Percentiles rank a stretch among this genome's conserved stretches.
Evolutionary conservation across 2,329 filamentous ascomycete species (phyloP).

Genomic region (Penicillium frequentans): DNA sequence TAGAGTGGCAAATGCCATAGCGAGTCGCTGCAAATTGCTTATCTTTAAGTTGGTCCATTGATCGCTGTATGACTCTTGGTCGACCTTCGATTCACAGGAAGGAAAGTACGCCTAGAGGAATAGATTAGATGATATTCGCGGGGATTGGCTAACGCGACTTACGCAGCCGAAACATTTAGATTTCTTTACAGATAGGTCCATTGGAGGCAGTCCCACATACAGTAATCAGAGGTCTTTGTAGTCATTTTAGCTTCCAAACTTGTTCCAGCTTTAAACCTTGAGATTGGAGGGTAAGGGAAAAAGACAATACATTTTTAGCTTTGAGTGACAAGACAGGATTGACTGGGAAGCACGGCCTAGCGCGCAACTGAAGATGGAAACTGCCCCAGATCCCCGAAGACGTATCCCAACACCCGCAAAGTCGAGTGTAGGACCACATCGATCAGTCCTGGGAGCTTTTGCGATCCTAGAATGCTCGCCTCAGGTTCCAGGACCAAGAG

Average conservation of each 20-base stretch:
- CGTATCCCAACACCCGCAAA: background rate
- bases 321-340: background rate
- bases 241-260: background rate
- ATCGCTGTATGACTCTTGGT: background rate
- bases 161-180: background rate
- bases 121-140: background rate
- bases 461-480: no score
- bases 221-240: background rate
- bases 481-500: background rate
- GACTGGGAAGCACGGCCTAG: no score
- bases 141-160: background rate
- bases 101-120: background rate
- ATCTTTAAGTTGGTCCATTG: background rate
- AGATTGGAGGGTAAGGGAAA: background rate
- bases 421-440: no score
- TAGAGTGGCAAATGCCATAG: background rate
- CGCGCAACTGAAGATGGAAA: background rate
- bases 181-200: background rate
- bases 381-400: background rate
- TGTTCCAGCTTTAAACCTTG: no score
- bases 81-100: background rate
- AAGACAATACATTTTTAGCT: background rate
- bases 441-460: no score
- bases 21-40: background rate
- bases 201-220: background rate